Conservation (phyloP, 495 filamentous ascomycete species). For the Xylaria palmicola region DNA sequence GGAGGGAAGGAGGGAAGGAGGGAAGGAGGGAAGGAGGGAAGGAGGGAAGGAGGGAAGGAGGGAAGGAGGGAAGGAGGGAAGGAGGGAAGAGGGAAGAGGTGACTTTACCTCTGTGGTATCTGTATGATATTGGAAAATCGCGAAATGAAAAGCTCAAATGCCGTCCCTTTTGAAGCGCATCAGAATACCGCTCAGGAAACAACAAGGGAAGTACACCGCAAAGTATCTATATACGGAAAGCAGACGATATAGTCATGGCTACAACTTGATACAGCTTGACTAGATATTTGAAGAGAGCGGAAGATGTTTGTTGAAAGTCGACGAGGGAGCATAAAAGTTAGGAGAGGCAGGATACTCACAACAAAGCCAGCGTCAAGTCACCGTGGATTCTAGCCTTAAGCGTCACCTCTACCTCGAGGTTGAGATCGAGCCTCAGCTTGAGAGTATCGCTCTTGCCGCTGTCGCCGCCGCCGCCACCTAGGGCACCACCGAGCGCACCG, state of each 20-base stretch:
- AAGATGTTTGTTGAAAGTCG: too few species aligned
- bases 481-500: slow-evolving; percentile 33
- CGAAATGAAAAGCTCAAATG: not conserved
- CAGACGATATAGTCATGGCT: not conserved
- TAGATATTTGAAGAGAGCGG: not conserved
- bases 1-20: too few species aligned
- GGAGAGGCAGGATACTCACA: slow-evolving; percentile 61
- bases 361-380: slow-evolving; percentile 79
- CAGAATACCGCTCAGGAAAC: not conserved
- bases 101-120: slow-evolving; percentile 7
- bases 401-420: slow-evolving; percentile 85
- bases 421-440: slow-evolving; percentile 74
- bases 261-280: not conserved
- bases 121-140: not conserved
- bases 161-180: slow-evolving; percentile 11
- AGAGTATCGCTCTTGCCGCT: slow-evolving; percentile 68
- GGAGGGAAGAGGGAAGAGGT: not conserved
- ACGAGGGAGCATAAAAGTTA: too few species aligned
- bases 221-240: not conserved
- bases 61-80: not conserved
- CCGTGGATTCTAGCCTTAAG: slow-evolving; percentile 91
- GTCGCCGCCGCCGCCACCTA: slow-evolving; percentile 32
- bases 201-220: not conserved
- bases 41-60: not conserved
- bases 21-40: too few species aligned